phyloP scores from a whole-genome alignment of 2,329 filamentous ascomycete genomes.

The Calonectria crousiana region DNA sequence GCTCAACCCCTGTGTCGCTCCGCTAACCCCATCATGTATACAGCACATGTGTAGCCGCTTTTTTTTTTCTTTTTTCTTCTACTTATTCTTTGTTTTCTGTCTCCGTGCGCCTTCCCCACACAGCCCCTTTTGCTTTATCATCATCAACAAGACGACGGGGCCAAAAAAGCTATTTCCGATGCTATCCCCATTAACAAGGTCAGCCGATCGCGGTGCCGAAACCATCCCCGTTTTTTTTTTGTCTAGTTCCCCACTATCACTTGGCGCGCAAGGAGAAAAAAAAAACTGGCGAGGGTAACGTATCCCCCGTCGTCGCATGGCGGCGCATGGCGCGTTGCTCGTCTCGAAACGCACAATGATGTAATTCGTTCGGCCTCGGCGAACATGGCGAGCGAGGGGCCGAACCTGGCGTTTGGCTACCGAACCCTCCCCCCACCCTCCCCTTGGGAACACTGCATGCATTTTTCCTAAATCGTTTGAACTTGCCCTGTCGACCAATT shows the following conservation, averaged over 20 bases:
- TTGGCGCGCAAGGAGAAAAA: no score
- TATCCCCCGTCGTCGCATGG: background rate
- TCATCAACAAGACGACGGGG: background rate
- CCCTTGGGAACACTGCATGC: background rate
- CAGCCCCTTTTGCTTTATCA: background rate
- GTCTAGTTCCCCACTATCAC: background rate
- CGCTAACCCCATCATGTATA: background rate
- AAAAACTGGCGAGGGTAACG: background rate
- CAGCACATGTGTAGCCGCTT: no score
- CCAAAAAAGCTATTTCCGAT: background rate
- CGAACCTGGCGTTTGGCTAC: background rate
- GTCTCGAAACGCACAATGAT: constrained; percentile 1
- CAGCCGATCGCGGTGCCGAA: background rate
- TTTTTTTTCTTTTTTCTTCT: background rate
- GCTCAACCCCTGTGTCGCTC: constrained; percentile 1
- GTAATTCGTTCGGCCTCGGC: background rate
- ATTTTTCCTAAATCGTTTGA: background rate
- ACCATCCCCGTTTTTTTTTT: background rate
- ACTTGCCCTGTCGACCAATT: background rate
- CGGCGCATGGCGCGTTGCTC: background rate
- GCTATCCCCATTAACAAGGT: background rate
- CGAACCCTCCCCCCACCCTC: no score
- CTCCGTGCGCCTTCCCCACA: background rate
- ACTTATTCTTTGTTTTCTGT: background rate
- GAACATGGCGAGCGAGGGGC: background rate